Evolutionary conservation across 1,284 basidiomycete species (phyloP).

Genomic region (Golubevia pallescens): DNA sequence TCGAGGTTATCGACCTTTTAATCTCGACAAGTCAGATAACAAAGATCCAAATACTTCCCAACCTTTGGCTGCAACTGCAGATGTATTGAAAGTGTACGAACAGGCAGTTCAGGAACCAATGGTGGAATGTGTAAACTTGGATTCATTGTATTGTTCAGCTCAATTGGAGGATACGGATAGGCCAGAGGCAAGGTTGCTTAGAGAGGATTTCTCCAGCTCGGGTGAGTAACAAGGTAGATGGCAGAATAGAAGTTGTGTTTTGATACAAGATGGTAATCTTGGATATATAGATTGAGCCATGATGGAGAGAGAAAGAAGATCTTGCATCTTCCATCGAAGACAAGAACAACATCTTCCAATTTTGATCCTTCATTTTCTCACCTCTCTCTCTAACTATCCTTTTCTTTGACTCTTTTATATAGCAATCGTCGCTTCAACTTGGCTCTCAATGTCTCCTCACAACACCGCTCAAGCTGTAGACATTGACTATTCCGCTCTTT

Average conservation of each 20-base stretch:
- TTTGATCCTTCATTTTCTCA: too few species aligned
- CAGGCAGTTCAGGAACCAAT: slow-evolving; percentile 46
- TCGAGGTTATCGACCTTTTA: too few species aligned
- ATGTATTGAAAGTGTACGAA: slow-evolving; percentile 34
- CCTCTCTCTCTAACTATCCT: too few species aligned
- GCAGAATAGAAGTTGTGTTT: too few species aligned
- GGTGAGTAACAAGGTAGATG: slow-evolving; percentile 5
- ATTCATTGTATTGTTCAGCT: slow-evolving; percentile 33
- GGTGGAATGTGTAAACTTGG: slow-evolving; percentile 40
- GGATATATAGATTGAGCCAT: too few species aligned
- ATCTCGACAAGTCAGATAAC: too few species aligned
- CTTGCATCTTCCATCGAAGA: too few species aligned
- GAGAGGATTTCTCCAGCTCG: slow-evolving; percentile 47
- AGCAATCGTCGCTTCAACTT: slow-evolving; percentile 36
- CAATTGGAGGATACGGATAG: slow-evolving; percentile 24
- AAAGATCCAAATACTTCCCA: too few species aligned
- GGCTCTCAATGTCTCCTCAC: slow-evolving; percentile 24
- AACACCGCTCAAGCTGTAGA: slow-evolving; percentile 41
- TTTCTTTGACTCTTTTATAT: background rate
- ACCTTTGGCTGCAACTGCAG: slow-evolving; percentile 31
- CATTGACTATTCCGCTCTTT: slow-evolving; percentile 37
- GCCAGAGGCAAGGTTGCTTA: slow-evolving; percentile 27
- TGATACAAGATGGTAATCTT: too few species aligned
- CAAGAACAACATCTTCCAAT: too few species aligned
- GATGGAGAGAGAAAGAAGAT: too few species aligned